Evolutionary conservation across 2,329 filamentous ascomycete genomes (phyloP), one percentile per base, ranked within the genome.

Genomic region (Neophaeococcomyces aloes): DNA sequence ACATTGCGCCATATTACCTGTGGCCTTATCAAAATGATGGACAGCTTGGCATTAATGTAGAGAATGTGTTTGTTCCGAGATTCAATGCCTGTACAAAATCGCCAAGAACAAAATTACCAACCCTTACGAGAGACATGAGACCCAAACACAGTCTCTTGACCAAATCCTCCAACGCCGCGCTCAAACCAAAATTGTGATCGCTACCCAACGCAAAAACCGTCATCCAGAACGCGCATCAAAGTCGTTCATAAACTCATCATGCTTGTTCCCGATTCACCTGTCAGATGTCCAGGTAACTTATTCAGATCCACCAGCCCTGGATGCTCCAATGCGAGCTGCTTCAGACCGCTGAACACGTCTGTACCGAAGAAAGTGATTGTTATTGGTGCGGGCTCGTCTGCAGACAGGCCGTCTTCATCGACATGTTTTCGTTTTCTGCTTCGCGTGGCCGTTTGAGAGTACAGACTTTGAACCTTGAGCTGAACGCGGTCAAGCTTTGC

Each of bases 271-370:
- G 86, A 83, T 56, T 94, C 86, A 2, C 86, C 87, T 1, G 86
- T 91, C 80, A 94, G 81, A 86, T 86, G 94, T 0, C 83, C 83
- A 0, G 87, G 86, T 82, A 93, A 88, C 43, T 70, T 75, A 55
- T 79, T 74, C 1, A 85, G 81, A 57, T 93, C 78, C 19, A 94
- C 68, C 3, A 67, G 52, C 13, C 32, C 21, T 15, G 41, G 25
- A 39, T 84, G 71, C 0, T 85, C 86, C 13, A 76, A 66, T 0
- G 89, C 82, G 25, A 94, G 69, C 56, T 82, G 78, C 37, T 85
- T 74, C 18, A 94, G 71, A 0, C 87, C 87, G 0, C 81, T 80
- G 64, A 93, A 89, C 2, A 94, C 79, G 58, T 94, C 85, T 1
- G 72, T 62, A 0, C 87, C 87, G 30, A 80, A 74, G 49, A 94